These are phyloP conservation scores for Pyrenophora graminea DNA, from an alignment of 2,329 filamentous ascomycete genomes.

Conservation along the genomic window DNA sequence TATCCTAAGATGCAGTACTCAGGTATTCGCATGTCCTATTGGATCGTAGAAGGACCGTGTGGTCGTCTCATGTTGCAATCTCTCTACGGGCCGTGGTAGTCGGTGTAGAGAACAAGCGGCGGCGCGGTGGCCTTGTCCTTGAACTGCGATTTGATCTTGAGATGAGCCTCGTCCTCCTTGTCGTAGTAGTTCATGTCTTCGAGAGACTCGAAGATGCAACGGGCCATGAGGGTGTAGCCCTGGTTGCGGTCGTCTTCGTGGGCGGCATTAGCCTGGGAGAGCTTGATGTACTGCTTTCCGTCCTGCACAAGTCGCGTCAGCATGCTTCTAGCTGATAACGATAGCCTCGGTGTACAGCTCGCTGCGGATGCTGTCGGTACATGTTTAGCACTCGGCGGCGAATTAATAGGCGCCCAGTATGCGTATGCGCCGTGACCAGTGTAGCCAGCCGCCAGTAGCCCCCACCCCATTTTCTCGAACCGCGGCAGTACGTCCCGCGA, in stretches of 20 bases:
- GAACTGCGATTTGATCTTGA: constrained; percentile 50
- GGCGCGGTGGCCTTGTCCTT: constrained; percentile 34
- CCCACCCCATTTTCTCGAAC: constrained; percentile 10
- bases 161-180: constrained; percentile 60
- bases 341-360: constrained; percentile 3
- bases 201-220: constrained; percentile 65
- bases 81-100: background rate
- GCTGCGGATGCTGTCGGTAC: background rate
- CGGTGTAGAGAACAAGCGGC: constrained; percentile 33
- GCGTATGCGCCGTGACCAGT: constrained; percentile 6
- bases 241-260: constrained; percentile 64
- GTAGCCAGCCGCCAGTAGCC: constrained; percentile 15
- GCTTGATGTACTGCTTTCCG: constrained; percentile 71
- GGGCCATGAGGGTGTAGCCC: constrained; percentile 67
- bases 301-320: constrained; percentile 54
- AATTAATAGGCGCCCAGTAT: background rate
- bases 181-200: constrained; percentile 76
- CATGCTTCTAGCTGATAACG: constrained; percentile 1
- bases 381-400: constrained; percentile 1
- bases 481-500: constrained; percentile 6
- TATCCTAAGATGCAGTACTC: too few species aligned
- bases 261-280: constrained; percentile 59
- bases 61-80: too few species aligned
- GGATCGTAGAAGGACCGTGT: too few species aligned
- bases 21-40: too few species aligned